These are phyloP conservation scores for Pichia sp. DNA, from an alignment of 1,139 yeast genomes.

Conservation along the genomic window DNA sequence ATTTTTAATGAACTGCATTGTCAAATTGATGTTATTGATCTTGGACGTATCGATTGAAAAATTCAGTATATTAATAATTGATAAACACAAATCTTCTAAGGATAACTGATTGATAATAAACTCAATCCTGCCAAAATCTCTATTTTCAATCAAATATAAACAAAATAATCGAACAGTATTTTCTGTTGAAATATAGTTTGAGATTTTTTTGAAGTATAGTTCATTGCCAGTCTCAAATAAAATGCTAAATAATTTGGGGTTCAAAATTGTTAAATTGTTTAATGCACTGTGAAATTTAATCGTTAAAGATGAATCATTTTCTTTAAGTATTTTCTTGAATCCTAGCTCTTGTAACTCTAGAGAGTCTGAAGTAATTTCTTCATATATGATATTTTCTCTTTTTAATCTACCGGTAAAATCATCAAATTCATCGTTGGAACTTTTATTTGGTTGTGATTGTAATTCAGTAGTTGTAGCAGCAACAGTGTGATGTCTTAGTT, in stretches of 20 bases:
- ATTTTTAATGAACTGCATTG: conserved; percentile 26
- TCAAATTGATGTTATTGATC: conserved; percentile 23
- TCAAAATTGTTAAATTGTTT: conserved; percentile 20
- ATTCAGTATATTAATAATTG: conserved; percentile 18
- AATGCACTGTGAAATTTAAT: conserved; percentile 21
- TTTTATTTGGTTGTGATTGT: neutral
- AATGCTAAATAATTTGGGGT: conserved; percentile 19
- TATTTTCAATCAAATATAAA: conserved; percentile 11
- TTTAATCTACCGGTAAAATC: conserved; percentile 23
- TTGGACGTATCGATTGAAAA: conserved; percentile 24
- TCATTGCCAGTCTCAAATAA: conserved; percentile 17
- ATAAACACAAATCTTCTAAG: conserved; percentile 21
- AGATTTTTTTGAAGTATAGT: conserved; percentile 9
- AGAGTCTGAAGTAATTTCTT: conserved; percentile 21
- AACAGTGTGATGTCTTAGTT: conserved; percentile 6
- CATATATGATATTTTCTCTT: conserved; percentile 19
- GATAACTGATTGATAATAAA: conserved; percentile 14
- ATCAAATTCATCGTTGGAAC: conserved; percentile 16
- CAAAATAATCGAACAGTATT: conserved; percentile 25
- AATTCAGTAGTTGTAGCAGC: neutral
- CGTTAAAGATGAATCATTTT: conserved; percentile 11
- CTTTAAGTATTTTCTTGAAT: conserved; percentile 12
- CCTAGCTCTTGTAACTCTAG: conserved; percentile 19
- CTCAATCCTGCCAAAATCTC: conserved; percentile 3
- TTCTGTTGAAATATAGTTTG: conserved; percentile 21